Evolutionary conservation across 495 filamentous ascomycete genomes (phyloP).

Genomic region (Diplogelasinospora grovesii): DNA sequence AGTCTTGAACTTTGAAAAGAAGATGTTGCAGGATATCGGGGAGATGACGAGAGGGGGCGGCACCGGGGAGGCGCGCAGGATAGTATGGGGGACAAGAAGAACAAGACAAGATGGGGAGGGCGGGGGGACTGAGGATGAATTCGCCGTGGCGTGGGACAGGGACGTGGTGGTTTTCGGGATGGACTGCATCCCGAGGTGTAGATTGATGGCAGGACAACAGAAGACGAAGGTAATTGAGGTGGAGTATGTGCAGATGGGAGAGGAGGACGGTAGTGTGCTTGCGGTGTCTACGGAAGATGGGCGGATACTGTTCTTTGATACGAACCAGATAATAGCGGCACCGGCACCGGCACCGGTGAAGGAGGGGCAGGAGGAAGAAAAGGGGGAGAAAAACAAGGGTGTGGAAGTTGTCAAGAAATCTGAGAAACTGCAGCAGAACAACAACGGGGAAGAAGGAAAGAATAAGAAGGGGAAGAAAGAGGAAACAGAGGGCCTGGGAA

Average conservation of each 20-base stretch:
- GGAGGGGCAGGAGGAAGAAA: constrained; percentile 7
- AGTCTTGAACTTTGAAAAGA: constrained; percentile 72
- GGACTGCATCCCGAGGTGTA: constrained; percentile 73
- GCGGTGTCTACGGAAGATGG: constrained; percentile 92
- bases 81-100: constrained; percentile 76
- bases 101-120: no score
- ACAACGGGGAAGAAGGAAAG: constrained; percentile 18
- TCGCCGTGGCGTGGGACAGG: constrained; percentile 81
- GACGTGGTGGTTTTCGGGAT: constrained; percentile 80
- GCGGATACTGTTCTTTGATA: constrained; percentile 76
- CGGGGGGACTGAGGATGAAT: constrained; percentile 64
- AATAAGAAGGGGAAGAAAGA: constrained; percentile 18
- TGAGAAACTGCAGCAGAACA: no score
- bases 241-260: constrained; percentile 53
- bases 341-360: constrained; percentile 33
- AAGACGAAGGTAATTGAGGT: constrained; percentile 78
- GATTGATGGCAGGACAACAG: constrained; percentile 58
- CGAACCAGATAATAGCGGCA: no score
- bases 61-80: constrained; percentile 74
- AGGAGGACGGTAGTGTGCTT: constrained; percentile 47
- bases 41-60: constrained; percentile 71
- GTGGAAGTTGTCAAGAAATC: not conserved
- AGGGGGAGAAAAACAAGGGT: constrained; percentile 4
- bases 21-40: constrained; percentile 60
- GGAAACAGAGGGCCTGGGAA: constrained; percentile 24